phyloP scores from a whole-genome alignment of 73 alveolate genomes.

The Tetrahymena malaccensis region DNA sequence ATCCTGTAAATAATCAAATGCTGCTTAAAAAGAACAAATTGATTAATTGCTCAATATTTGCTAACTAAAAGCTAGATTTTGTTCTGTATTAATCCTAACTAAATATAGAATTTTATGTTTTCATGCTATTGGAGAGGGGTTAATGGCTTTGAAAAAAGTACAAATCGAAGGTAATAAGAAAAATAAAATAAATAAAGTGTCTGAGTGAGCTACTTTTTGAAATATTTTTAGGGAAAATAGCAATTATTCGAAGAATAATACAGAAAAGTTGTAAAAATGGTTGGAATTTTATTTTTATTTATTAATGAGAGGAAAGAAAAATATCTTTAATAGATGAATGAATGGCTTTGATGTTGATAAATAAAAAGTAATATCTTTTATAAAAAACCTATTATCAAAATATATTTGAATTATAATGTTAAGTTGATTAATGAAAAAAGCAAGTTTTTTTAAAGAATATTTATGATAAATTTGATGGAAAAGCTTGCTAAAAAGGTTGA shows the following conservation, averaged over 20 bases:
- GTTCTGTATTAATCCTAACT: neutral
- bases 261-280: neutral
- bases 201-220: neutral
- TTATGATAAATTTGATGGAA: neutral
- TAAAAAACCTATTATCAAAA: neutral
- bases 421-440: neutral
- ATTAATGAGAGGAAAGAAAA: neutral
- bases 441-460: neutral
- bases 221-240: neutral
- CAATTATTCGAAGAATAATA: neutral
- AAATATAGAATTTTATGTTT: no score
- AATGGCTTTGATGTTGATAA: neutral
- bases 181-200: no score
- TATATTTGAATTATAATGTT: neutral
- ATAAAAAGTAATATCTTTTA: neutral
- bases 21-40: neutral
- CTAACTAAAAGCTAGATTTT: neutral
- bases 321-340: neutral
- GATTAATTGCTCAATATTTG: neutral
- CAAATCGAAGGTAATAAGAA: no score
- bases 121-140: neutral
- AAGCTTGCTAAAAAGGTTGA: neutral
- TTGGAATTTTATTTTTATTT: no score
- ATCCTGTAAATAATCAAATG: neutral
- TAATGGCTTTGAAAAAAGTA: neutral